Evolutionary conservation across 495 filamentous ascomycete genomes (phyloP), one percentile per base, ranked within the genome.

Genomic region (Oidiodendron maius): DNA sequence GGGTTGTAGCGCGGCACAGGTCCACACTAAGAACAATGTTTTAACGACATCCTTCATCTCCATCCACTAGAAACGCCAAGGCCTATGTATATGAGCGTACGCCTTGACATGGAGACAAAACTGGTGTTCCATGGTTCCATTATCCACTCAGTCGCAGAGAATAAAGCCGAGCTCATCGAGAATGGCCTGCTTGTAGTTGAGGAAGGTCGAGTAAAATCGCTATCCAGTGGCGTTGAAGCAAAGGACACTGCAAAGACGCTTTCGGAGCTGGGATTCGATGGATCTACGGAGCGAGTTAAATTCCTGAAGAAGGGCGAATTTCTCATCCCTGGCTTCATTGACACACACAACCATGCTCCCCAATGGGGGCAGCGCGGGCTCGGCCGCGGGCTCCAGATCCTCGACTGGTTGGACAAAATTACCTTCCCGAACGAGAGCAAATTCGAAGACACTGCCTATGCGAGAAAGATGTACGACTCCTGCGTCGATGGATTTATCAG

Each of bases 261-360:
- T 5, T 30, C 26, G 5, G 26, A 12, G 5, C 12, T 12, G 5
- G 26, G 26, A 30, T 30, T 30, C 26, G 12, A 30, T 12, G 5
- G 5, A 5, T 5, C 5, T 5, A 12, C 26, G 5, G 5, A 5
- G 5, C 26, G 5, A 12, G 5, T 30, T 12, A 5, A 12, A 5
- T 5, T 30, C 5, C 35, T 38, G 6, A 38, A 38, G 35, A 6
- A 6, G 17, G 11, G 54, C n/a, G 57, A 78, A 28, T 78, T 82
- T 59, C 53, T 83, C 11, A 71, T 77, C 40, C 80, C 80, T 0
- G 80, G 79, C 10, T 81, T 83, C 59, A 64, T 82, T 18, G 79
- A 83, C 63, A 82, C 78, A 10, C 80, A 83, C 66, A 82, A 77
- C 52, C 80, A 83, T 51, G 81, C 81, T 4, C 80, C 81, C 3